phyloP scores from a whole-genome alignment of 768 basidiomycete species.

The Tricholoma sp. region DNA sequence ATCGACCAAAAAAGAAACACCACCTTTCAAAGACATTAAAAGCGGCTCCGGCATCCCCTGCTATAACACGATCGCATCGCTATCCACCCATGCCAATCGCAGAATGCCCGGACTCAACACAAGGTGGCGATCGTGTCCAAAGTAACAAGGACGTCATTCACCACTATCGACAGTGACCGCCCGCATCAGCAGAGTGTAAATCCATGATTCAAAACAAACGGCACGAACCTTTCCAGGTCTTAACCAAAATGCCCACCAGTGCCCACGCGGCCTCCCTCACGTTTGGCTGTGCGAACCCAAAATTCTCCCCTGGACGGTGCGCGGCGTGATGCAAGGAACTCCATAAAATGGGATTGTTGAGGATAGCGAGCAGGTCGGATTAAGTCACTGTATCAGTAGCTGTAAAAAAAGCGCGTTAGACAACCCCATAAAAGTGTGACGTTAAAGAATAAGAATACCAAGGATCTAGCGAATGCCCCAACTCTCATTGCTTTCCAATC shows the following conservation, averaged over 20 bases:
- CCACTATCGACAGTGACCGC: neutral
- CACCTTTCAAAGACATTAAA: constrained; percentile 69
- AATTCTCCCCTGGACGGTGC: constrained; percentile 36
- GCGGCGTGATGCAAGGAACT: constrained; percentile 45
- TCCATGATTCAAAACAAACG: neutral
- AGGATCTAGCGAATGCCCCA: constrained; percentile 59
- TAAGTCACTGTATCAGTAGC: constrained; percentile 5
- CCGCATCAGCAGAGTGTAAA: neutral
- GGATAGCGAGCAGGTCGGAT: constrained; percentile 34
- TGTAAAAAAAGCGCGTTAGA: neutral
- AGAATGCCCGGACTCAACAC: constrained; percentile 54
- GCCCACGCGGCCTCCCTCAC: constrained; percentile 72
- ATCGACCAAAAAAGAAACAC: constrained; percentile 13
- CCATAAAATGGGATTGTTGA: constrained; percentile 55
- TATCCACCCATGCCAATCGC: constrained; percentile 65
- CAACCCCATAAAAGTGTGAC: neutral
- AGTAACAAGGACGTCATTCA: constrained; percentile 14
- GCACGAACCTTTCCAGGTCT: constrained; percentile 38
- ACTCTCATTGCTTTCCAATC: constrained; percentile 68
- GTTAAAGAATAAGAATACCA: constrained; percentile 32
- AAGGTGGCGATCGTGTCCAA: constrained; percentile 27
- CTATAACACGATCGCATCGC: constrained; percentile 66
- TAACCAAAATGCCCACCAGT: constrained; percentile 41
- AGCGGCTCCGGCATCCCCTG: constrained; percentile 64
- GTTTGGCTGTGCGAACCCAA: constrained; percentile 63